These are phyloP conservation scores for Talaromyces stipitatus DNA, from an alignment of 495 filamentous ascomycete genomes.

Conservation along the genomic window DNA sequence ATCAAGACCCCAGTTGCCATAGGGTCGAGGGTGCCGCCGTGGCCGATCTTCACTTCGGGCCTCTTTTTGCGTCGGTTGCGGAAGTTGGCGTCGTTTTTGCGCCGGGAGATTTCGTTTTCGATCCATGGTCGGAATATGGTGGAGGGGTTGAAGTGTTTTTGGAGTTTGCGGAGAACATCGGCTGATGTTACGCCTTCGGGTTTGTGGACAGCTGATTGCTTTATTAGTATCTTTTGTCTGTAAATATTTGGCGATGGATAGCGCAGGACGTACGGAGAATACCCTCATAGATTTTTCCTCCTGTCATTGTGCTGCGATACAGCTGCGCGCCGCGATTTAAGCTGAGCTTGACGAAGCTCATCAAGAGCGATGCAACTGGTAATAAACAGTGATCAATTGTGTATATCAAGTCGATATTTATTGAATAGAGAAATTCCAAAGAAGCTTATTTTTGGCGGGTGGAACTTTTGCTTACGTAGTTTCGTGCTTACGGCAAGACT, in stretches of 20 bases:
- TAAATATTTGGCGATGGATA: not conserved
- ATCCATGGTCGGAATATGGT: slow-evolving; percentile 68
- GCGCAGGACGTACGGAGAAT: slow-evolving; percentile 52
- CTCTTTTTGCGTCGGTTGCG: slow-evolving; percentile 49
- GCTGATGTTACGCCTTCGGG: slow-evolving; percentile 77
- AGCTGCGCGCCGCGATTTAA: slow-evolving; percentile 16
- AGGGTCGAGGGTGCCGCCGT: slow-evolving; percentile 93
- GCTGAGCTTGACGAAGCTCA: not conserved
- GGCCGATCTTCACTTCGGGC: slow-evolving; percentile 82
- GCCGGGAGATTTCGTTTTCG: slow-evolving; percentile 42
- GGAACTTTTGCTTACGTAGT: not conserved
- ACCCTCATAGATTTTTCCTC: slow-evolving; percentile 60
- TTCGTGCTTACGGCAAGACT: not conserved
- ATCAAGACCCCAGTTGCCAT: slow-evolving; percentile 90
- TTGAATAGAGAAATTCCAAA: not conserved
- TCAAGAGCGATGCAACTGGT: not conserved
- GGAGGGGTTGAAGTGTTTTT: slow-evolving; percentile 76
- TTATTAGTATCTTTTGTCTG: not conserved
- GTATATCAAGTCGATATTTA: not conserved
- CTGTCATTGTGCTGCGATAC: slow-evolving; percentile 45
- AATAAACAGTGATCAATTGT: not conserved
- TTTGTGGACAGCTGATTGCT: slow-evolving; percentile 77
- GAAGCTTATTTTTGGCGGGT: not conserved
- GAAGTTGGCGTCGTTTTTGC: slow-evolving; percentile 43
- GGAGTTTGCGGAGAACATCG: slow-evolving; percentile 77